Evolutionary conservation across 1,284 basidiomycete genomes (phyloP).

Genomic region (Quambalaria eucalypti): DNA sequence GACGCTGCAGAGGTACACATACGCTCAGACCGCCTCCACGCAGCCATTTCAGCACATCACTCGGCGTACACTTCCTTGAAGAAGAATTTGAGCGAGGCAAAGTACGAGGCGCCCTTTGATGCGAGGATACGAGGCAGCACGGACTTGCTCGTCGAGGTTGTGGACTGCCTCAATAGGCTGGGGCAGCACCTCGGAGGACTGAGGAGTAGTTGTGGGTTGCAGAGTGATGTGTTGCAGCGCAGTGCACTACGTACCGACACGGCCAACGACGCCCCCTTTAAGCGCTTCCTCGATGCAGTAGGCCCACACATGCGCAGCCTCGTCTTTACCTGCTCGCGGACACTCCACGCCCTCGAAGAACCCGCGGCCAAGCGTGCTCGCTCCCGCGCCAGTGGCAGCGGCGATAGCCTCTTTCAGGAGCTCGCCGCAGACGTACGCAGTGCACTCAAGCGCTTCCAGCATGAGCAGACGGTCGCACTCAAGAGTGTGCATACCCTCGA

Average conservation of each 20-base stretch:
- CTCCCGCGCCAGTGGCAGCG: too few relatives aligned
- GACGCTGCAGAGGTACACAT: slow-evolving; percentile 35
- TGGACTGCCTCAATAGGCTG: slow-evolving; percentile 33
- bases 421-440: slow-evolving; percentile 21
- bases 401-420: slow-evolving; percentile 18
- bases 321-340: slow-evolving; percentile 31
- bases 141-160: slow-evolving; percentile 23
- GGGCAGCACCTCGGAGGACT: slow-evolving; percentile 38
- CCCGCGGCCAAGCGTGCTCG: neutral
- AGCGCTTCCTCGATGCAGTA: slow-evolving; percentile 28
- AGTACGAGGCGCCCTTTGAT: slow-evolving; percentile 33
- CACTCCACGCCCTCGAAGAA: slow-evolving; percentile 8
- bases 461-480: slow-evolving; percentile 36
- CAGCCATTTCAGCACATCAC: slow-evolving; percentile 39
- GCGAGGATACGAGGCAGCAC: slow-evolving; percentile 27
- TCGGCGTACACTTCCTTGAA: slow-evolving; percentile 37
- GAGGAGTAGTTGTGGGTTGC: slow-evolving; percentile 34
- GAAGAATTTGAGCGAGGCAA: slow-evolving; percentile 37
- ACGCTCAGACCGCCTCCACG: slow-evolving; percentile 30
- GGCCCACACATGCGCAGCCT: slow-evolving; percentile 42
- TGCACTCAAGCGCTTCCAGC: slow-evolving; percentile 28
- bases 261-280: slow-evolving; percentile 10
- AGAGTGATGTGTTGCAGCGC: slow-evolving; percentile 31
- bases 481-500: slow-evolving; percentile 38
- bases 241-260: neutral